phyloP scores from a whole-genome alignment of 164 flowering plant species.

The Litsea cubeba region DNA sequence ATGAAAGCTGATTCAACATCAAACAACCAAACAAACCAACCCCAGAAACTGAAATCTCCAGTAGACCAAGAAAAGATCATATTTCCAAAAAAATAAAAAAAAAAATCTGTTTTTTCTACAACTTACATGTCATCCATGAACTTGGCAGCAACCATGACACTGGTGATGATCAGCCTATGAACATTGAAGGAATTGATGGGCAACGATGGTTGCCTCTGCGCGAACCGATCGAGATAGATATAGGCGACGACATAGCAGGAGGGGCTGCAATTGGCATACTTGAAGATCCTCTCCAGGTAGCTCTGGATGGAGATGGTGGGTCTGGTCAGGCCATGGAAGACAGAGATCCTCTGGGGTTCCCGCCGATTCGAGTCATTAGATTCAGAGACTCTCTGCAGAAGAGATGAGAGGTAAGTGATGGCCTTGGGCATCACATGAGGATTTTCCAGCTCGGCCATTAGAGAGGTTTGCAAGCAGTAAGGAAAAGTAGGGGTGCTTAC shows the following conservation, averaged over 20 bases:
- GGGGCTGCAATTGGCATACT: slow-evolving; percentile 62
- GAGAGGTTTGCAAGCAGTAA: not conserved
- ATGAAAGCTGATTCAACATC: not conserved
- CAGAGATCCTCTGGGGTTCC: slow-evolving; percentile 25
- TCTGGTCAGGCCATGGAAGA: slow-evolving; percentile 46
- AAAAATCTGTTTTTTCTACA: not conserved
- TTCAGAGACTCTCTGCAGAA: slow-evolving; percentile 34
- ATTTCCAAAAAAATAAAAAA: too few species aligned
- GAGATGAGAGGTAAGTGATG: slow-evolving; percentile 27
- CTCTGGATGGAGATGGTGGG: slow-evolving; percentile 47
- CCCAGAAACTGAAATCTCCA: not conserved
- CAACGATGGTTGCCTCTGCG: slow-evolving; percentile 30
- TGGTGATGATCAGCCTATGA: slow-evolving; percentile 48
- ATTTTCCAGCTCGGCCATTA: slow-evolving; percentile 26
- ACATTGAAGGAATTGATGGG: slow-evolving; percentile 47
- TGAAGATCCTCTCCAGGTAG: slow-evolving; percentile 61
- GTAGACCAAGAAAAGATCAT: not conserved
- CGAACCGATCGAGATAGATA: slow-evolving; percentile 52
- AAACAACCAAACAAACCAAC: not conserved
- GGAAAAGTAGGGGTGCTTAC: too few species aligned
- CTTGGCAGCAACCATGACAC: slow-evolving; percentile 48
- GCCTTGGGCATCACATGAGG: slow-evolving; percentile 26
- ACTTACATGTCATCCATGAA: slow-evolving; percentile 56
- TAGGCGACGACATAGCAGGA: slow-evolving; percentile 60
- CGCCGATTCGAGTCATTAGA: slow-evolving; percentile 25